A percentile compares a stretch with the other conserved stretches of the same genome.
These are phyloP conservation scores for Carex scoparia DNA, from an alignment of 176 grass and related monocot genomes.

Conservation along the genomic window DNA sequence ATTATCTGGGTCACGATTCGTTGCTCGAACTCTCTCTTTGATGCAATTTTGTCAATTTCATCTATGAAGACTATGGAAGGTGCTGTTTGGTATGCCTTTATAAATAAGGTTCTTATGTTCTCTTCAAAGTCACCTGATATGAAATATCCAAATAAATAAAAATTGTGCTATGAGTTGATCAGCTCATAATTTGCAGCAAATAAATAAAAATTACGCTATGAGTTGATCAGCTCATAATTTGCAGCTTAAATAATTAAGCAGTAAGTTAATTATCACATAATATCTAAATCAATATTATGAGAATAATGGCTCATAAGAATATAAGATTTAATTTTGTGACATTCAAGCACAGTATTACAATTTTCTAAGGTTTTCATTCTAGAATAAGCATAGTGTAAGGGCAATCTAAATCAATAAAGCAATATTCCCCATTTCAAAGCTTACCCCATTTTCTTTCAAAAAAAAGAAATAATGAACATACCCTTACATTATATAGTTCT, in stretches of 20 bases:
- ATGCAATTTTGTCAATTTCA: constrained; percentile 90
- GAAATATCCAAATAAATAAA: neutral
- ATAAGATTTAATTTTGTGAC: neutral
- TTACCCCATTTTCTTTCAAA: neutral
- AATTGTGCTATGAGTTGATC: no score
- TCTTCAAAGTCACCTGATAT: constrained; percentile 69
- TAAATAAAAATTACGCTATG: no score
- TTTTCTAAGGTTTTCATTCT: neutral
- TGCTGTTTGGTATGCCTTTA: constrained; percentile 74
- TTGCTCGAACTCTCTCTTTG: constrained; percentile 77
- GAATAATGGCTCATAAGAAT: neutral
- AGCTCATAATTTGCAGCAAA: no score
- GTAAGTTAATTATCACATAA: neutral
- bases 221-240: no score
- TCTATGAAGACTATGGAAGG: constrained; percentile 96
- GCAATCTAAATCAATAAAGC: neutral
- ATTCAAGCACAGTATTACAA: neutral
- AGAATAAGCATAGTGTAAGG: neutral
- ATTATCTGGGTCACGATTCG: constrained; percentile 85
- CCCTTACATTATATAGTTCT: neutral
- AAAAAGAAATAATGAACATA: no score
- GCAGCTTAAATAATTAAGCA: neutral
- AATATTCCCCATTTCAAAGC: neutral
- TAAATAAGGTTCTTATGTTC: constrained; percentile 73
- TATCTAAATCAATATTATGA: neutral